A percentile compares a stretch with the other conserved stretches of the same genome.
phyloP scores from a whole-genome alignment of 257 asterid genomes.

The Verbena officinalis region DNA sequence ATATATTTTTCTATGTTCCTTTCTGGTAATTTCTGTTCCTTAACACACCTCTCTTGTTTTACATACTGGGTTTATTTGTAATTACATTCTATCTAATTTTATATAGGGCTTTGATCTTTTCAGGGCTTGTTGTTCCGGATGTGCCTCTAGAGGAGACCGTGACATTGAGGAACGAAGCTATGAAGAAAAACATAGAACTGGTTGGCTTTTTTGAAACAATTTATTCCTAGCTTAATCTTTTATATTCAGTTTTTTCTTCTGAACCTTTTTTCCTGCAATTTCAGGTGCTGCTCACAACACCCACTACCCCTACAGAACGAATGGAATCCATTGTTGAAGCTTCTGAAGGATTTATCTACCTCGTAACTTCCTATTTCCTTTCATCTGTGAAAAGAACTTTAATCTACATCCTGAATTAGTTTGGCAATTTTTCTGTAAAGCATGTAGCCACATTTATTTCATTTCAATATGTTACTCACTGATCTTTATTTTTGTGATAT shows the following conservation, averaged over 20 bases:
- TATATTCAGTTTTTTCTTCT: slow-evolving; percentile 18
- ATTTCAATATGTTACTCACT: no score
- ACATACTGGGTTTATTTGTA: not conserved
- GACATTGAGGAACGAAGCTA: slow-evolving; percentile 80
- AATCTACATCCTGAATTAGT: not conserved
- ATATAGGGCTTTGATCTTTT: slow-evolving; percentile 22
- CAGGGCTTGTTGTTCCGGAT: slow-evolving; percentile 93
- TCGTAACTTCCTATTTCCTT: slow-evolving; percentile 50
- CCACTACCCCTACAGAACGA: slow-evolving; percentile 75
- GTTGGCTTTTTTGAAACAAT: slow-evolving; percentile 43
- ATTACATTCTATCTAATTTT: slow-evolving; percentile 11
- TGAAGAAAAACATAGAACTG: slow-evolving; percentile 66
- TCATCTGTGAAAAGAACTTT: not conserved
- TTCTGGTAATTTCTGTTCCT: not conserved
- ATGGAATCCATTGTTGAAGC: slow-evolving; percentile 81
- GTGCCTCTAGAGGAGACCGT: slow-evolving; percentile 91
- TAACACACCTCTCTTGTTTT: not conserved
- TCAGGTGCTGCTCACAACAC: slow-evolving; percentile 90
- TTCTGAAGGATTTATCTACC: slow-evolving; percentile 89
- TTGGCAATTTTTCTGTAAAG: not conserved
- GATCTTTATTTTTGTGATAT: no score
- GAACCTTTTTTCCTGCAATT: slow-evolving; percentile 12
- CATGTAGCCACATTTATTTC: not conserved
- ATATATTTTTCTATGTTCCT: not conserved
- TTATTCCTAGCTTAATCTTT: slow-evolving; percentile 16